Base-by-base conservation (phyloP, 768 basidiomycete species). In the Podaxis pistillaris region DNA sequence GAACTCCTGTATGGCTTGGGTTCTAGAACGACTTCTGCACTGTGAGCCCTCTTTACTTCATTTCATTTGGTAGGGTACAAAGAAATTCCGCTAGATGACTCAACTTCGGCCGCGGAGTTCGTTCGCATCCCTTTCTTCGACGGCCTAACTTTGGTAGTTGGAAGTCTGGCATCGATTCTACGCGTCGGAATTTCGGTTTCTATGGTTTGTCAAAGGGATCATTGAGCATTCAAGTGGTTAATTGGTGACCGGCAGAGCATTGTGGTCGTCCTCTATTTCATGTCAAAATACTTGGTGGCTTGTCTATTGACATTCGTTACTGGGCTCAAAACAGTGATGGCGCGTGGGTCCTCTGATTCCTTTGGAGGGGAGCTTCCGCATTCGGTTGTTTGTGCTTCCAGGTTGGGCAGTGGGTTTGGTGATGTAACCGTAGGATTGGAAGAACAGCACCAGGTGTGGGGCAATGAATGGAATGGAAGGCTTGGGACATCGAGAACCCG, bases 1-100 rank as follows among this genome's bases (percentile, higher is more conserved):
- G 60, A 26, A 56, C 36, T 56, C 60, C 13, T 56, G 60, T 19
- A 9, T 52, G 12, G 37, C 50, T 15, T 62, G 60, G 60, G 22
- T 62, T 36, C 41, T 62, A 24, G 53, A 62, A 37, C 28, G 54
- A 37, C 19, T 62, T 12, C 24, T 55, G 1, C 60, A 40, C 12
- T 62, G 60, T 62, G 53, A 62, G 60, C 49, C 44, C 3, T 60
- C 52, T 37, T 15, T 8, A 33, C 17, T 37, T 54, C 17, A 12
- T 12, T 19, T 55, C 3, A 33, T 15, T 33, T 38, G 12, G 37
- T 4, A 28, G 19, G 28, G 24, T 19, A 37, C 17, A 28, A 15
- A 47, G n/a, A 8, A 4, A 62, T 11, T 17, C n/a, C 6, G 24
- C 19, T 38, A 62, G 60, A 55, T 36, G 60, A 62, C 56, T 55